Conservation (phyloP, 108 stramenopile genomes). For the Seminavis robusta region DNA sequence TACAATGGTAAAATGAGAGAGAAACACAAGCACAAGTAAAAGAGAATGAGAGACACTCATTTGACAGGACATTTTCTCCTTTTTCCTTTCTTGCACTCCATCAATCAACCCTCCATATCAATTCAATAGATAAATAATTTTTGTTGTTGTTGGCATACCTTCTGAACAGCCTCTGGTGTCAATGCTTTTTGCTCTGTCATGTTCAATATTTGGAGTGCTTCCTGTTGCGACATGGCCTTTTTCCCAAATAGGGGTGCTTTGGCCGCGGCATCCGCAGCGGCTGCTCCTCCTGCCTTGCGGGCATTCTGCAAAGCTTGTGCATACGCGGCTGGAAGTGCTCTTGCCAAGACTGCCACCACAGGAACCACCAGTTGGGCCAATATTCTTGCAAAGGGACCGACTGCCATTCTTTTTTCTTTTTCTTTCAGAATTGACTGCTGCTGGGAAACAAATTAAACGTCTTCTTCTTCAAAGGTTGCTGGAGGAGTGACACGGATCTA, state of each 20-base stretch:
- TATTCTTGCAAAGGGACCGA: conserved; percentile 47
- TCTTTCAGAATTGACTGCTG: too few species aligned
- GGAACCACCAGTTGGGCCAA: conserved; percentile 51
- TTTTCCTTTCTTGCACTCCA: too few species aligned
- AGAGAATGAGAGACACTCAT: not conserved
- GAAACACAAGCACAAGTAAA: conserved; percentile 1
- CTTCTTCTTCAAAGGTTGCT: too few species aligned
- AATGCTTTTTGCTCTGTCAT: conserved; percentile 47
- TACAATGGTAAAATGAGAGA: not conserved
- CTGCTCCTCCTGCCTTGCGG: conserved; percentile 33
- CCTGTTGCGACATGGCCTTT: conserved; percentile 51
- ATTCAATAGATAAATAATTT: conserved; percentile 10
- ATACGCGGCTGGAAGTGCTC: conserved; percentile 57
- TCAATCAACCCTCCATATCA: not conserved
- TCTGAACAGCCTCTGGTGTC: conserved; percentile 49
- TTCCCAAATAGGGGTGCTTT: conserved; percentile 21
- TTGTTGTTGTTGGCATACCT: conserved; percentile 32
- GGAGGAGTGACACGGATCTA: too few species aligned
- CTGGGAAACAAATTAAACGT: too few species aligned
- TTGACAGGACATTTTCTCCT: too few species aligned
- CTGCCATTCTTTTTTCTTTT: conserved; percentile 22
- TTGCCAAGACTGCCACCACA: conserved; percentile 42
- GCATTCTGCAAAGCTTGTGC: conserved; percentile 55
- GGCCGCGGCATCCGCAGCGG: conserved; percentile 32
- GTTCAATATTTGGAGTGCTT: conserved; percentile 70